phyloP scores from a whole-genome alignment of 768 basidiomycete species.

The Lactarius sp. region DNA sequence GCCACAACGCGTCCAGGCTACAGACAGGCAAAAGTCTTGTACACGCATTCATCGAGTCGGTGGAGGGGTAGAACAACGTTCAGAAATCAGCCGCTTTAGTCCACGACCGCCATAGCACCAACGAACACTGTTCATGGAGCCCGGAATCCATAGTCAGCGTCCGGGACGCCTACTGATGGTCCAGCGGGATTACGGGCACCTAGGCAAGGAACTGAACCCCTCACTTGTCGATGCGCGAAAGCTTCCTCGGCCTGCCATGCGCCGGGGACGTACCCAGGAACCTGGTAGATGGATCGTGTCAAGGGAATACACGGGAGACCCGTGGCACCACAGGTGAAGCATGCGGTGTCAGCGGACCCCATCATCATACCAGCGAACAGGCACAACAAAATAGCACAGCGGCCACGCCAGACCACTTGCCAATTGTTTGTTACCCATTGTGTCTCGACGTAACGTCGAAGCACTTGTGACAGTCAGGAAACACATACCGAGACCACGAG shows the following conservation, averaged over 20 bases:
- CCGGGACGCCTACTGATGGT: conserved; percentile 23
- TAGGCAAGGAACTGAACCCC: conserved; percentile 29
- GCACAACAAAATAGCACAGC: conserved; percentile 17
- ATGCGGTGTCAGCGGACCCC: conserved; percentile 19
- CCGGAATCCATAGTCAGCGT: conserved; percentile 35
- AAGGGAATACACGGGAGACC: conserved; percentile 20
- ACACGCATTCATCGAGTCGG: conserved; percentile 39
- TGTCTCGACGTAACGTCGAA: conserved; percentile 34
- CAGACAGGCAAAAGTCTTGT: conserved; percentile 50
- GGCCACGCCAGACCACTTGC: conserved; percentile 23
- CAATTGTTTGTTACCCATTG: conserved; percentile 31
- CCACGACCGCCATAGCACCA: conserved; percentile 51
- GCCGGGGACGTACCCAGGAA: conserved; percentile 35
- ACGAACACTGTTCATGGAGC: conserved; percentile 45
- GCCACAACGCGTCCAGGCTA: conserved; percentile 45
- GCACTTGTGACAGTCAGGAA: conserved; percentile 46
- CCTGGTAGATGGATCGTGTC: conserved; percentile 33
- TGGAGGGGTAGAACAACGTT: conserved; percentile 37
- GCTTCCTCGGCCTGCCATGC: conserved; percentile 35
- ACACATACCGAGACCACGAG: conserved; percentile 98
- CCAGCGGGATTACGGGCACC: conserved; percentile 25
- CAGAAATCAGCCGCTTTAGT: conserved; percentile 38
- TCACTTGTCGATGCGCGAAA: conserved; percentile 32
- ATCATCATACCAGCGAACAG: conserved; percentile 27
- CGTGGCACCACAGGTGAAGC: conserved; percentile 19